Percentiles rank a stretch among this genome's conserved stretches.
phyloP scores from a whole-genome alignment of 192 early-diverging fungal genomes.

The Backusella sp. region DNA sequence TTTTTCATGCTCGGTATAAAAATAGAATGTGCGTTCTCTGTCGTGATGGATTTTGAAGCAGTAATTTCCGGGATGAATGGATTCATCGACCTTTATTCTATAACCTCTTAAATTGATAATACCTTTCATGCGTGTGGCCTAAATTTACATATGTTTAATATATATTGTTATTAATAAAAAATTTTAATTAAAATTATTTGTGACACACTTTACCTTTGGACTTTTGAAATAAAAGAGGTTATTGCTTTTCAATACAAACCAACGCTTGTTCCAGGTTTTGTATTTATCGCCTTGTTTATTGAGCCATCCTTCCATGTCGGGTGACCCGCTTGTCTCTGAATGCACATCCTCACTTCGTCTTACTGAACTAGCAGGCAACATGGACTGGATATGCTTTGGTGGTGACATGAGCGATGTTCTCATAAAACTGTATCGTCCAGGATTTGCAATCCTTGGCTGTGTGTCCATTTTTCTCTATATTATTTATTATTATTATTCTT shows the following conservation, averaged over 20 bases:
- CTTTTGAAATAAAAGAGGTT: constrained; percentile 57
- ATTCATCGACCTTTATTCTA: constrained; percentile 52
- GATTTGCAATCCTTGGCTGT: background rate
- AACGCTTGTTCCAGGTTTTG: constrained; percentile 56
- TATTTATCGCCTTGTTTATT: constrained; percentile 59
- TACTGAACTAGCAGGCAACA: background rate
- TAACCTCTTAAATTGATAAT: constrained; percentile 56
- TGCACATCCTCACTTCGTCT: background rate
- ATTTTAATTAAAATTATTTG: background rate
- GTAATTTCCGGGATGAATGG: constrained; percentile 57
- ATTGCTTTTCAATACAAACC: constrained; percentile 55
- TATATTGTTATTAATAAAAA: background rate
- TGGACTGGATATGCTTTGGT: background rate
- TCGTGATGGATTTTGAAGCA: constrained; percentile 60
- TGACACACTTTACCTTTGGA: constrained; percentile 24
- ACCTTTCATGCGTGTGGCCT: constrained; percentile 47
- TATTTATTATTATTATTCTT: background rate
- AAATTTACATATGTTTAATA: background rate
- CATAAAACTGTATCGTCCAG: constrained; percentile 13
- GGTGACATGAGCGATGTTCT: background rate
- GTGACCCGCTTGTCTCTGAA: background rate
- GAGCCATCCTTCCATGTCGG: constrained; percentile 56
- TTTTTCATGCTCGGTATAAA: constrained; percentile 53
- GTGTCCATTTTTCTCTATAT: background rate
- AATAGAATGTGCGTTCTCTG: constrained; percentile 50